Evolutionary conservation across 768 basidiomycete species (phyloP).

Genomic region (Leucocoprinus birnbaumii): DNA sequence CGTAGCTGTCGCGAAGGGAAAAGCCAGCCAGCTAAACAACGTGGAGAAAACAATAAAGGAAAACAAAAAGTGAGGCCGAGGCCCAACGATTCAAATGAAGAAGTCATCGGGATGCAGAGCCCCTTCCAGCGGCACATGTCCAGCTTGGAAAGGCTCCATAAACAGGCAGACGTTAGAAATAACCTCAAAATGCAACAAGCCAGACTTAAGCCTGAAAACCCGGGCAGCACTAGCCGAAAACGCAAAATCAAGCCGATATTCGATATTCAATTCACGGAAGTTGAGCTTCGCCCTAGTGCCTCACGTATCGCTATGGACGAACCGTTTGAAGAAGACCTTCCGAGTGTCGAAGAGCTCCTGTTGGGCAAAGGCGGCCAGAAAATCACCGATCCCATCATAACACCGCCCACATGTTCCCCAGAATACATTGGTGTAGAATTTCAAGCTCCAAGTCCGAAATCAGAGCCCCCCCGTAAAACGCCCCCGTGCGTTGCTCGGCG

Average conservation of each 20-base stretch:
- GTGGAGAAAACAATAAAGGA: slow-evolving; percentile 27
- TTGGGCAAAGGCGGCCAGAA: neutral
- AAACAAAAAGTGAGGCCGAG: neutral
- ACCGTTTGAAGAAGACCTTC: slow-evolving; percentile 39
- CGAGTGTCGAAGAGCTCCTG: slow-evolving; percentile 23
- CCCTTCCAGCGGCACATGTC: slow-evolving; percentile 29
- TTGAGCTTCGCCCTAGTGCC: slow-evolving; percentile 26
- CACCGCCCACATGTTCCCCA: neutral
- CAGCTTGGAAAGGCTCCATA: slow-evolving; percentile 40
- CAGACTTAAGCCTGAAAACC: slow-evolving; percentile 41
- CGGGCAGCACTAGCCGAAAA: slow-evolving; percentile 6
- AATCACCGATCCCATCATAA: too few species aligned
- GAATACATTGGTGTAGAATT: neutral
- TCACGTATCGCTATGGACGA: slow-evolving; percentile 19
- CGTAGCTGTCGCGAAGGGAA: slow-evolving; percentile 73
- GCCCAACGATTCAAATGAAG: neutral
- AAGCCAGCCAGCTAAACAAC: slow-evolving; percentile 2
- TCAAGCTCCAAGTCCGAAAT: neutral
- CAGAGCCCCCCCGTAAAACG: neutral
- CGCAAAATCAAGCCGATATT: slow-evolving; percentile 40
- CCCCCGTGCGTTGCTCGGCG: neutral
- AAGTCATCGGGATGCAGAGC: neutral
- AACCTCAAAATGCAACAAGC: slow-evolving; percentile 35
- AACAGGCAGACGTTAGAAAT: slow-evolving; percentile 36
- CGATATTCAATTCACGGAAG: slow-evolving; percentile 44